Conservation (phyloP, 2,329 filamentous ascomycete genomes). For the Cadophora sp. region DNA sequence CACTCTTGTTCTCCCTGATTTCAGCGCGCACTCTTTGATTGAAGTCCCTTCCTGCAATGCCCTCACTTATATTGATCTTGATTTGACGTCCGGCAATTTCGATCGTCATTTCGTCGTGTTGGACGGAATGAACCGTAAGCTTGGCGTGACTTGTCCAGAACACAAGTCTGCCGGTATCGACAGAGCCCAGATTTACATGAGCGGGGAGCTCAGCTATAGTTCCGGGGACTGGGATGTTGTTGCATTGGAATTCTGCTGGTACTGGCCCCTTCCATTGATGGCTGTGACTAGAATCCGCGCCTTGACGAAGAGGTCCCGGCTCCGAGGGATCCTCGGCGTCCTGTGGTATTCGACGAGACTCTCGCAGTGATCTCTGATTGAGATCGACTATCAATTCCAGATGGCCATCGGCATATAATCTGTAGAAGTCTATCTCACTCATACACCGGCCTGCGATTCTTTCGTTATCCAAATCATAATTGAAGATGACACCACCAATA, state of each 20-base stretch:
- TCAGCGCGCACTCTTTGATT: neutral
- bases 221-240: neutral
- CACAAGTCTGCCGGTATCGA: constrained; percentile 3
- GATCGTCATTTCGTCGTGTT: neutral
- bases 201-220: neutral
- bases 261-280: neutral
- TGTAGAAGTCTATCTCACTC: constrained; percentile 17
- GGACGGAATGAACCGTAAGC: neutral
- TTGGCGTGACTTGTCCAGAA: constrained; percentile 11
- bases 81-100: neutral
- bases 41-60: neutral
- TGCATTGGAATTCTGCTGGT: neutral
- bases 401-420: neutral
- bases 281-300: neutral
- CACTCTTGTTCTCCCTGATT: neutral
- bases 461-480: neutral
- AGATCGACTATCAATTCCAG: neutral
- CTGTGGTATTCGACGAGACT: neutral
- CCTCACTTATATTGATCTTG: neutral
- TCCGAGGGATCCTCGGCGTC: neutral
- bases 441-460: neutral
- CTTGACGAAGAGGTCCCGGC: neutral
- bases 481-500: constrained; percentile 3
- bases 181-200: neutral
- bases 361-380: neutral